Base-by-base conservation (phyloP, 306 rosid species). In the Urtica urens region DNA sequence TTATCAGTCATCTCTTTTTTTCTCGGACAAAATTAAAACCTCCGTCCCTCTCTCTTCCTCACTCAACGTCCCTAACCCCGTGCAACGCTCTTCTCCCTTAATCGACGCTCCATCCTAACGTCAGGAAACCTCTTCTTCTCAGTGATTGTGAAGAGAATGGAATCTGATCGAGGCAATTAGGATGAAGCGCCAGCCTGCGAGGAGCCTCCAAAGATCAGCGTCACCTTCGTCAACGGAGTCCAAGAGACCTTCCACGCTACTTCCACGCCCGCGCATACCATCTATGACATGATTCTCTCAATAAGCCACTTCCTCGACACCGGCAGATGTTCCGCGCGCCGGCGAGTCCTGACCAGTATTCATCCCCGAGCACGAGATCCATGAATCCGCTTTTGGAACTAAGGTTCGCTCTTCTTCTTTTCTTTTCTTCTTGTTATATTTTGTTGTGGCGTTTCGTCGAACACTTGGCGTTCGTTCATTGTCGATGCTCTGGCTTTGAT, bases 111-210 rank as follows among this genome's bases (percentile, higher is more conserved):
- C n/a, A n/a, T n/a, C n/a, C n/a, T n/a, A n/a, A n/a, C n/a, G n/a
- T n/a, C n/a, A n/a, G n/a, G n/a, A n/a, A n/a, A n/a, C n/a, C n/a
- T n/a, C n/a, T n/a, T n/a, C n/a, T n/a, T n/a, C n/a, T n/a, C n/a
- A n/a, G n/a, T n/a, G n/a, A n/a, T n/a, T n/a, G n/a, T n/a, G n/a
- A n/a, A n/a, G n/a, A n/a, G n/a, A n/a, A n/a, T n/a, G n/a, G n/a
- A n/a, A n/a, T n/a, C n/a, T n/a, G n/a, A n/a, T n/a, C n/a, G n/a
- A n/a, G n/a, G n/a, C n/a, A n/a, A n/a, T n/a, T n/a, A n/a, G n/a
- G n/a, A n/a, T n/a, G n/a, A 90, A 85, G 75, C 99, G 99, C 48
- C 72, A 79, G 79, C 78, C 42, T 87, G 75, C 28, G 87, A 79
- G 16, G 74, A 73, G 10, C 78, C 85, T 1, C 95, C 99, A 3